These are phyloP conservation scores for Effrenium voratum DNA, from an alignment of 73 alveolate species.

Conservation along the genomic window DNA sequence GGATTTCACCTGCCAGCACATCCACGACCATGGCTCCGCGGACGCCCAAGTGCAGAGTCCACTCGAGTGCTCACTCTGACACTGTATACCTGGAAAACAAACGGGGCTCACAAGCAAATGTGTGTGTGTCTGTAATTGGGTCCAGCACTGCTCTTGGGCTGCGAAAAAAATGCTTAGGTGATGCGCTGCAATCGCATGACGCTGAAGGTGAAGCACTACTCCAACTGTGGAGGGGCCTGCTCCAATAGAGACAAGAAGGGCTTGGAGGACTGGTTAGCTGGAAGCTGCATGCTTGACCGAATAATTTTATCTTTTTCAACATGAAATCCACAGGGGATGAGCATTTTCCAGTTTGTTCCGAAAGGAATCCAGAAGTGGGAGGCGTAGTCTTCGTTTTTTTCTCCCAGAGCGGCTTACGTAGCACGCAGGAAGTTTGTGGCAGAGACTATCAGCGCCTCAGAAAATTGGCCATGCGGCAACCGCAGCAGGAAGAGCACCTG, in stretches of 20 bases:
- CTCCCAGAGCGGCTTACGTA: background rate
- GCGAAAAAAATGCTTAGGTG: background rate
- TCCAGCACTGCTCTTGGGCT: background rate
- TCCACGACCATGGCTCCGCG: slow-evolving; percentile 32
- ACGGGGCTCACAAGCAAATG: too few relatives aligned
- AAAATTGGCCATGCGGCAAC: too few relatives aligned
- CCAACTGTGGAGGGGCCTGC: slow-evolving; percentile 79
- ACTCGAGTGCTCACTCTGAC: background rate
- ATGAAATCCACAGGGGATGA: too few relatives aligned
- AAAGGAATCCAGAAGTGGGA: too few relatives aligned
- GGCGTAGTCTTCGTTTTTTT: background rate
- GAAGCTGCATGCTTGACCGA: too few relatives aligned
- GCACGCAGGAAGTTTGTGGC: too few relatives aligned
- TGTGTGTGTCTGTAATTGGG: too few relatives aligned
- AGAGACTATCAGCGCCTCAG: too few relatives aligned
- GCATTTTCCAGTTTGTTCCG: too few relatives aligned
- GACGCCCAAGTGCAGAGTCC: background rate
- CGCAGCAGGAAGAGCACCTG: too few relatives aligned
- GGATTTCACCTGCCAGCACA: slow-evolving; percentile 65
- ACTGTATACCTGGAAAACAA: background rate
- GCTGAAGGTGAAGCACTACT: slow-evolving; percentile 58
- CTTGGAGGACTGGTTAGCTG: slow-evolving; percentile 46
- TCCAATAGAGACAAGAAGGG: slow-evolving; percentile 56
- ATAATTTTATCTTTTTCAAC: too few relatives aligned
- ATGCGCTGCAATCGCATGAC: slow-evolving; percentile 62